Base-by-base conservation (phyloP, 129 eudicot genomes). In the Flaveria linearis region DNA sequence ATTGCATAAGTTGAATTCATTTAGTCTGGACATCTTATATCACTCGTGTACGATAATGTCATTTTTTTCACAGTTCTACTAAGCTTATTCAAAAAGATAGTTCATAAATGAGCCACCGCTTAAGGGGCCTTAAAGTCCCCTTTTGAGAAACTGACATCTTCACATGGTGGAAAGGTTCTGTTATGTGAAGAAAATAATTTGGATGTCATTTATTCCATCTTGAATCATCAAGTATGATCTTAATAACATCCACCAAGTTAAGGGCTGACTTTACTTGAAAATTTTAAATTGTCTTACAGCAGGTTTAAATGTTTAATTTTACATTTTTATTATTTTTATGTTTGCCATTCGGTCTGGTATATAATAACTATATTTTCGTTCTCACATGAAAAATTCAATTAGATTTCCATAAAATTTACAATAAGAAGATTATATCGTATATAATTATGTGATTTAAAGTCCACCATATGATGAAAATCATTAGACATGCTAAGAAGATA, bases 391-490 rank as follows among this genome's bases (percentile, higher is more conserved):
- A 61, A 63, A n/a, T 45, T 23, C 16, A 52, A 11, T 50, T 9
- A 76, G 62, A 75, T 17, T 18, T 4, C 36, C 20, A 33, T 20
- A 72, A 72, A 11, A 26, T 50, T 52, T 49, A 61, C 72, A 49
- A 60, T 18, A 47, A 75, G 62, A 45, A 33, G 62, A 16, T 46
- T 26, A n/a, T 41, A 57, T 43, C 43, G 17, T 62, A 26, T 62
- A 14, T 42, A 13, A 28, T 72, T 42, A 56, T 52, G 6, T 11
- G 45, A 30, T 51, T 52, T 11, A 5, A 72, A 72, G 76, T 72
- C 51, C 51, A 72, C 57, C 55, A 23, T 71, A 61, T 74, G 52
- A 76, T 68, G 39, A 53, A 41, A 68, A 68, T 42, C 45, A 30
- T 9, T 69, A 42, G 70, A 26, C 69, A 49, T 74, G 66, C 68